Evolutionary conservation across 2,329 filamentous ascomycete species (phyloP), one percentile per base, ranked within the genome.

Genomic region (Aspergillus sergii): DNA sequence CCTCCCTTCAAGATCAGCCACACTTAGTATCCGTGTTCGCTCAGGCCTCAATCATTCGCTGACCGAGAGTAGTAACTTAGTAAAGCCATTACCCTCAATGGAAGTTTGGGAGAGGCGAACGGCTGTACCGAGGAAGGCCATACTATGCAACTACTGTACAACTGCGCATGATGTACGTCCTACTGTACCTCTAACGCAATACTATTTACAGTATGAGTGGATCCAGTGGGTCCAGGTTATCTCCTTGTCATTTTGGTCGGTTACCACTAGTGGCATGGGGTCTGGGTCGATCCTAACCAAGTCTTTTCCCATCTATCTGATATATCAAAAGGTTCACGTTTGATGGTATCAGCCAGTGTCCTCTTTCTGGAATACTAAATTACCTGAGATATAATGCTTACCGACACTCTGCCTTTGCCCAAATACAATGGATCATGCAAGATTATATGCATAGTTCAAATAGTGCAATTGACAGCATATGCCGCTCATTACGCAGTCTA

Each of bases 1-100:
- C 58, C 48, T 60, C 65, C 57, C 59, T 65, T 58, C 56, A 54
- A 54, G 57, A 57, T 58, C 63, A 69, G 63, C 66, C 64, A 67
- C 56, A 59, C 41, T 53, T 45, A 51, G 62, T 67, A 63, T 59
- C 60, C 58, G 63, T 60, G 64, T 39, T 63, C 59, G 56, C 58
- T 51, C 28, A 10, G 48, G 9, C 16, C 26, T 51, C 48, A 51
- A 65, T 63, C 56, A 63, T 61, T 64, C 61, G 64, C 60, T 30
- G 59, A 57, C 60, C 57, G 60, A 65, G 55, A 60, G 19, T 36
- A 64, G 39, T 46, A 59, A 34, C 28, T 19, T 39, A 57, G 61
- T 51, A 57, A 43, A 32, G 57, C 34, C 48, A 68, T 61, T 64
- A 41, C 50, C 30, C 53, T 48, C 51, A 61, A 59, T 10, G 32